These are phyloP conservation scores for Saposhnikovia divaricata DNA, from an alignment of 129 eudicot species.

Conservation along the genomic window DNA sequence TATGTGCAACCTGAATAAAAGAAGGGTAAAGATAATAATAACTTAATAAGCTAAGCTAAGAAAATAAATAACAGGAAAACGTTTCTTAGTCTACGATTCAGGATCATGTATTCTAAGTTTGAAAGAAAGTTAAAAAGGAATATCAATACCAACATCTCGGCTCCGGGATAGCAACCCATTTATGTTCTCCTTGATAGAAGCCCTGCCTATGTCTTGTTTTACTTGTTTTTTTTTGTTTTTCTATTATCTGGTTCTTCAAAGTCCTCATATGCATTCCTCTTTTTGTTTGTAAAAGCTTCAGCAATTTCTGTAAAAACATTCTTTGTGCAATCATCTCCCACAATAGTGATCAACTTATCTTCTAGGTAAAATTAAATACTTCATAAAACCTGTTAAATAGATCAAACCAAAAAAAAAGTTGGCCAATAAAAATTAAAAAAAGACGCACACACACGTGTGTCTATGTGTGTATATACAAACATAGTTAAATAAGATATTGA, in stretches of 20 bases:
- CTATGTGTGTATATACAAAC: too few species aligned
- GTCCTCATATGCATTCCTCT: not conserved
- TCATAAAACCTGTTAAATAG: too few species aligned
- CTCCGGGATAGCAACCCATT: not conserved
- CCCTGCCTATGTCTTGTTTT: not conserved
- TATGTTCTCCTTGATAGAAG: too few species aligned
- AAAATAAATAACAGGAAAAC: too few species aligned
- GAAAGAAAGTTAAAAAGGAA: not conserved
- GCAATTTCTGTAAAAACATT: slow-evolving; percentile 2
- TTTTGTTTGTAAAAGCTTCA: not conserved
- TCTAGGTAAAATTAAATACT: too few species aligned
- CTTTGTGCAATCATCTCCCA: slow-evolving; percentile 9
- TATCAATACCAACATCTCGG: slow-evolving; percentile 13
- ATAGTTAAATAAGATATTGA: too few species aligned
- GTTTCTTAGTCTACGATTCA: not conserved
- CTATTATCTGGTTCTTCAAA: not conserved
- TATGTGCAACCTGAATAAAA: not conserved
- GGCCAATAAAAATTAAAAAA: too few species aligned
- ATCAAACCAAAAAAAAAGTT: too few species aligned
- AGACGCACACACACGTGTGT: too few species aligned
- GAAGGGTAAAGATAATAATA: not conserved
- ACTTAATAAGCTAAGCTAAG: too few species aligned
- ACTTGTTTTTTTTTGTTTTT: too few species aligned
- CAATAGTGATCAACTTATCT: slow-evolving; percentile 7
- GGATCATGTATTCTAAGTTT: not conserved